These are phyloP conservation scores for Raphanus hybrid DNA, from an alignment of 441 rosid genomes.

Conservation along the genomic window DNA sequence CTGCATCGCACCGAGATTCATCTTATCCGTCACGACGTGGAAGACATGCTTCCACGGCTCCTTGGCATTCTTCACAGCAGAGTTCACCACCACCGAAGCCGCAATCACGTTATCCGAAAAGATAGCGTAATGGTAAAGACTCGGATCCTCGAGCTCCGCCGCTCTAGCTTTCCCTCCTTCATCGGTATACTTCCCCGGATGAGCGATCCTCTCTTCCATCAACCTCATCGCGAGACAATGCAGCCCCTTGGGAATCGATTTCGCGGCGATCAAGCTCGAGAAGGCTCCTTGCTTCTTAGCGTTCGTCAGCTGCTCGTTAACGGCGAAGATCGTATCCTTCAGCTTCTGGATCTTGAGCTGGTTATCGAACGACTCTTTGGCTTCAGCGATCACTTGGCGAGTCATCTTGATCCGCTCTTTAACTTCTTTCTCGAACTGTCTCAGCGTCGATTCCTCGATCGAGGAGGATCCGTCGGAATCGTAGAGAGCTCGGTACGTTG, in stretches of 20 bases:
- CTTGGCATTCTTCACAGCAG: slow-evolving; percentile 85
- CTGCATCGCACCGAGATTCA: slow-evolving; percentile 98
- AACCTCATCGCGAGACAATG: slow-evolving; percentile 92
- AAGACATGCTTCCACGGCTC: slow-evolving; percentile 93
- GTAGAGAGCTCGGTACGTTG: slow-evolving; percentile 58
- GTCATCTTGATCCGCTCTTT: slow-evolving; percentile 88
- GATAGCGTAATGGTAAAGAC: slow-evolving; percentile 82
- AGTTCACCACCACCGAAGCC: slow-evolving; percentile 90
- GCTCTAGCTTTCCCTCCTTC: slow-evolving; percentile 72
- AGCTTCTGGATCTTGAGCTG: slow-evolving; percentile 93
- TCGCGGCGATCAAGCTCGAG: slow-evolving; percentile 89
- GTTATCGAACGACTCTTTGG: slow-evolving; percentile 92
- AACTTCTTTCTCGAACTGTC: slow-evolving; percentile 91
- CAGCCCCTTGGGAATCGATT: slow-evolving; percentile 88
- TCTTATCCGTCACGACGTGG: slow-evolving; percentile 92
- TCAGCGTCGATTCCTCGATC: slow-evolving; percentile 66
- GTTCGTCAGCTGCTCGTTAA: slow-evolving; percentile 80
- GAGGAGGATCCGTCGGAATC: slow-evolving; percentile 62
- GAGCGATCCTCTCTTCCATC: slow-evolving; percentile 92
- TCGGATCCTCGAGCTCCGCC: slow-evolving; percentile 75
- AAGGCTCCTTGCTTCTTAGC: slow-evolving; percentile 95
- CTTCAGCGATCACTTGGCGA: slow-evolving; percentile 81
- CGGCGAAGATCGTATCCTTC: slow-evolving; percentile 83
- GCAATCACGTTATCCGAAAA: slow-evolving; percentile 91
- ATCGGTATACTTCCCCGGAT: slow-evolving; percentile 74